Evolutionary conservation across 257 asterid species (phyloP).

Genomic region (Solanum etuberosum): DNA sequence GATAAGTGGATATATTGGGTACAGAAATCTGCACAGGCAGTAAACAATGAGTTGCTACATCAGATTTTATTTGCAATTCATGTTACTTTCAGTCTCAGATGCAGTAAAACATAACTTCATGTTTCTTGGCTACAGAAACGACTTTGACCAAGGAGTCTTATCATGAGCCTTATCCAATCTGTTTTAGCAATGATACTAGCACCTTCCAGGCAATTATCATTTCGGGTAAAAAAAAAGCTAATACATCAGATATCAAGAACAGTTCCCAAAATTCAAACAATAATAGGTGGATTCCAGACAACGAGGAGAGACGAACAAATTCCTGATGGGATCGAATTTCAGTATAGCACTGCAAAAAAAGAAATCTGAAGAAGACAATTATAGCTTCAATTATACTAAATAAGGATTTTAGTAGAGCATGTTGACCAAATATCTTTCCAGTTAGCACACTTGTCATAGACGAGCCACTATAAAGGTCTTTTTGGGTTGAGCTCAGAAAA

Average conservation of each 20-base stretch:
- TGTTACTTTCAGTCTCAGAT: neutral
- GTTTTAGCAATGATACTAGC: neutral
- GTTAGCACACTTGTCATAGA: neutral
- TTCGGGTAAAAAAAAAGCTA: neutral
- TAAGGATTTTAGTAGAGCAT: neutral
- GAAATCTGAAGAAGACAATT: neutral
- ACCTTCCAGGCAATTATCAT: neutral
- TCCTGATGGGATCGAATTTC: neutral
- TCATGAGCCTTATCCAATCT: neutral
- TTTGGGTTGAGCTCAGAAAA: neutral
- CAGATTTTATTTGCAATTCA: constrained; percentile 1
- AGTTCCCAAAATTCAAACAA: neutral
- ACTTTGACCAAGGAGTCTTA: neutral
- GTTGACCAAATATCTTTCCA: neutral
- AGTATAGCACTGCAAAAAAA: neutral
- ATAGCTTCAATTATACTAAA: neutral
- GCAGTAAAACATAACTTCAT: neutral
- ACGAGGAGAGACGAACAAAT: neutral
- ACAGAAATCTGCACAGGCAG: constrained; percentile 67
- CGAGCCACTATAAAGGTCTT: neutral
- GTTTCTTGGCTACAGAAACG: neutral
- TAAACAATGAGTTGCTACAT: constrained; percentile 8
- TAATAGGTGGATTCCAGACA: neutral
- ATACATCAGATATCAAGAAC: neutral
- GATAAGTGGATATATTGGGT: constrained; percentile 95